A percentile compares a stretch with the other conserved stretches of the same genome.
These are phyloP conservation scores for Eucalyptus caleyi DNA, from an alignment of 345 rosid genomes.

Conservation along the genomic window DNA sequence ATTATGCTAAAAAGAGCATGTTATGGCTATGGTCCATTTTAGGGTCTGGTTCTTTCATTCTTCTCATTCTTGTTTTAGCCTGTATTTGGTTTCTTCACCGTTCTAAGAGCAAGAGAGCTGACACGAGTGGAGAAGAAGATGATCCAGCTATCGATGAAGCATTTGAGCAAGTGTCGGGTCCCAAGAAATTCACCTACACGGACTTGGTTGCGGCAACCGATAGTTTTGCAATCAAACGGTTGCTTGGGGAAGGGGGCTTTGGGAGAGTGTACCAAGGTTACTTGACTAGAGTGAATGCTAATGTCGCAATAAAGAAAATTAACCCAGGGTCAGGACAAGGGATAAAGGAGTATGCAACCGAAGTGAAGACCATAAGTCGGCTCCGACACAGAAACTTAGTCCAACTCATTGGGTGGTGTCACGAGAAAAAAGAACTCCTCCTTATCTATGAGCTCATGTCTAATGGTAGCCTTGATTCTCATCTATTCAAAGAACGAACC, in stretches of 20 bases:
- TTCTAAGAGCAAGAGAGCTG: neutral
- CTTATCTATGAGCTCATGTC: neutral
- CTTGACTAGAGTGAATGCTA: neutral
- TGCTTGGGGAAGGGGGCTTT: neutral
- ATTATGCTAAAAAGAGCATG: neutral
- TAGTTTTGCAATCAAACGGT: neutral
- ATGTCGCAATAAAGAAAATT: neutral
- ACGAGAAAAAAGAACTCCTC: neutral
- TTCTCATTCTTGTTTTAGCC: neutral
- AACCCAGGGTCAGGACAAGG: neutral
- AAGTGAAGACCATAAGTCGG: neutral
- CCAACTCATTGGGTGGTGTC: neutral
- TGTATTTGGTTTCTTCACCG: neutral
- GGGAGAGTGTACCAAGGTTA: neutral
- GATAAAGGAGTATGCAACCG: neutral
- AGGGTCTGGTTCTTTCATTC: neutral
- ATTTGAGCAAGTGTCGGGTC: neutral
- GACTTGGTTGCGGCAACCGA: rapidly evolving
- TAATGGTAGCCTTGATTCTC: neutral
- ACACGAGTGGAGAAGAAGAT: neutral
- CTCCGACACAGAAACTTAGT: neutral
- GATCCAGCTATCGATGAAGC: rapidly evolving
- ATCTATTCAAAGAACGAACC: neutral
- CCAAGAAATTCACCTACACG: neutral
- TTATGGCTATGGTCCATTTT: neutral